These are phyloP conservation scores for Debaryomycetaceae sp. DNA, from an alignment of 1,139 yeast genomes.

Conservation along the genomic window DNA sequence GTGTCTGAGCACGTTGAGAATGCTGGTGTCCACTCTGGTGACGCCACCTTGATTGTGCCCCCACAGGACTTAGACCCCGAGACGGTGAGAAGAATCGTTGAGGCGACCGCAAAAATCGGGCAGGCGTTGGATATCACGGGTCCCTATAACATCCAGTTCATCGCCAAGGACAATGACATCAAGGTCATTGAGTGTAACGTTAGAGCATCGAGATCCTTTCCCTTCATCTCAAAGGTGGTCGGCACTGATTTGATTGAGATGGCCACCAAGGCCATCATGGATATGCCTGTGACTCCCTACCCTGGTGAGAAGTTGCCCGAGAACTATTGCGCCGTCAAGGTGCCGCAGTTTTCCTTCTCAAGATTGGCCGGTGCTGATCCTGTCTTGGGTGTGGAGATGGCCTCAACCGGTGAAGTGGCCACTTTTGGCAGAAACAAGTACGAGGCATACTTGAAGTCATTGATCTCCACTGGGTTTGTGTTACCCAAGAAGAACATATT, in stretches of 20 bases:
- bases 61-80: slow-evolving; percentile 94
- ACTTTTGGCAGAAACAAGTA: slow-evolving; percentile 93
- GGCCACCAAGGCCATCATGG: slow-evolving; percentile 96
- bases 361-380: slow-evolving; percentile 99
- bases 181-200: slow-evolving; percentile 98
- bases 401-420: slow-evolving; percentile 99
- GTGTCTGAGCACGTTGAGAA: slow-evolving; percentile 98
- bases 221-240: slow-evolving; percentile 95
- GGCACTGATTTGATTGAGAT: slow-evolving; percentile 96
- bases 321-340: slow-evolving; percentile 95
- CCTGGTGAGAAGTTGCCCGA: slow-evolving; percentile 87
- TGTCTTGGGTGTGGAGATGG: slow-evolving; percentile 98
- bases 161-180: slow-evolving; percentile 86
- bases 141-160: slow-evolving; percentile 96
- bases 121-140: slow-evolving; percentile 95
- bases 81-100: slow-evolving; percentile 86
- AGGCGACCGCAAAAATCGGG: slow-evolving; percentile 95
- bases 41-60: slow-evolving; percentile 95
- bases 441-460: slow-evolving; percentile 94
- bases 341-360: slow-evolving; percentile 97
- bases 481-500: slow-evolving; percentile 93
- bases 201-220: slow-evolving; percentile 98
- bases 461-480: slow-evolving; percentile 91
- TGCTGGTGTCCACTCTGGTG: slow-evolving; percentile 99
- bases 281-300: slow-evolving; percentile 79